Evolutionary conservation across 2,329 filamentous ascomycete genomes (phyloP).

Genomic region (Rhinocladiella similis): DNA sequence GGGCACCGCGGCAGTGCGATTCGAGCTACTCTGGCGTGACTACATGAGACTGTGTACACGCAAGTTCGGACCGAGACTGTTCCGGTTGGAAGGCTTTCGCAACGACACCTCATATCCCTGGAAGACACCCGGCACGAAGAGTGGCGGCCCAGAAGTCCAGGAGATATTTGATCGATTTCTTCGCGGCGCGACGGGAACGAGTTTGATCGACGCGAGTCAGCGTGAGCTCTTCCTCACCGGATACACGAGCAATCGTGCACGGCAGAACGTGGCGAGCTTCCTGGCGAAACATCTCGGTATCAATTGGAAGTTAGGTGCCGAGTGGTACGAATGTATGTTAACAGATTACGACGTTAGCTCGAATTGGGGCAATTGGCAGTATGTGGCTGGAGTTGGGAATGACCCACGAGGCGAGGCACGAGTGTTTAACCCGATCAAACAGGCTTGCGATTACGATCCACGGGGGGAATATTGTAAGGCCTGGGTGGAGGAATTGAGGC

Average conservation of each 20-base stretch:
- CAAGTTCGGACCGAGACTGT: slow-evolving; percentile 68
- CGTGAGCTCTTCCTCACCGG: slow-evolving; percentile 74
- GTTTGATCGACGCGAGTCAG: slow-evolving; percentile 74
- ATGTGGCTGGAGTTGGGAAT: slow-evolving; percentile 76
- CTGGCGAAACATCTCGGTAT: slow-evolving; percentile 71
- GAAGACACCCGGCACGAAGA: slow-evolving; percentile 39
- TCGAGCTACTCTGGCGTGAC: slow-evolving; percentile 76
- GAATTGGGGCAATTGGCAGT: slow-evolving; percentile 85
- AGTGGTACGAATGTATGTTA: slow-evolving; percentile 77
- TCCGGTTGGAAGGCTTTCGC: slow-evolving; percentile 65
- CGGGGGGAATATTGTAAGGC: slow-evolving; percentile 68
- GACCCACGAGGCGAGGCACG: slow-evolving; percentile 70
- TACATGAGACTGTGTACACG: slow-evolving; percentile 76
- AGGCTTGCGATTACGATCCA: slow-evolving; percentile 74
- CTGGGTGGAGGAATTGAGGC: slow-evolving; percentile 69
- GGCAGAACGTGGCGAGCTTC: slow-evolving; percentile 76
- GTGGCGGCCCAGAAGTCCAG: slow-evolving; percentile 37
- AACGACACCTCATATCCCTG: slow-evolving; percentile 50
- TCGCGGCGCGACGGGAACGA: slow-evolving; percentile 70
- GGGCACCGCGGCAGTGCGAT: slow-evolving; percentile 68
- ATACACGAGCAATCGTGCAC: slow-evolving; percentile 73
- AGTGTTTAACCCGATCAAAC: slow-evolving; percentile 82
- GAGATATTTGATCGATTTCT: slow-evolving; percentile 59
- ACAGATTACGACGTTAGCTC: slow-evolving; percentile 74
- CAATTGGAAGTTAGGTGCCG: slow-evolving; percentile 78